Conservation (phyloP, 2,329 filamentous ascomycete genomes). For the Aspergillus alliaceus region DNA sequence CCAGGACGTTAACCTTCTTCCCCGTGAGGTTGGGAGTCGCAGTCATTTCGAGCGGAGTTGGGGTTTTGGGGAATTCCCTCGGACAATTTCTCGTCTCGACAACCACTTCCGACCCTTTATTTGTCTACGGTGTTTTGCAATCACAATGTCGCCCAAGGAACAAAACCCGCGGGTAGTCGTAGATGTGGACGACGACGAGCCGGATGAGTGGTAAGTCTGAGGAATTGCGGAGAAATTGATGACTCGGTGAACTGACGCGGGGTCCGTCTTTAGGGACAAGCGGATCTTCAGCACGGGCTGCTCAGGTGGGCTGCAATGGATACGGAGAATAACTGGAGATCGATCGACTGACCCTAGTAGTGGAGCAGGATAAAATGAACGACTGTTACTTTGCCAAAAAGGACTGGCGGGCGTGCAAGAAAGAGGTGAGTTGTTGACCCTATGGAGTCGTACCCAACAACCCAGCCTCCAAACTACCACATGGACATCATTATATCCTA, state of each 20-base stretch:
- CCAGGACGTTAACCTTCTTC: slow-evolving; percentile 79
- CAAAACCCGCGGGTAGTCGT: slow-evolving; percentile 41
- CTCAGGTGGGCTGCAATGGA: slow-evolving; percentile 59
- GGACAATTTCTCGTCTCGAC: neutral
- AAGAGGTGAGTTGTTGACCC: slow-evolving; percentile 58
- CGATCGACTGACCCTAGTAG: slow-evolving; percentile 47
- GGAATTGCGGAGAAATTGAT: slow-evolving; percentile 4
- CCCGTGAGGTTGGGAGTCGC: slow-evolving; percentile 54
- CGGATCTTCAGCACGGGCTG: slow-evolving; percentile 96
- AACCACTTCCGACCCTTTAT: neutral
- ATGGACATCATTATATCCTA: neutral
- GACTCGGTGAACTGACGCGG: neutral
- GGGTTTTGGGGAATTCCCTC: neutral
- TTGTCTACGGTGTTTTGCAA: neutral
- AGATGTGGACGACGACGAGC: slow-evolving; percentile 74
- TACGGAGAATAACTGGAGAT: neutral
- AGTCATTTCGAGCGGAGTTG: slow-evolving; percentile 29
- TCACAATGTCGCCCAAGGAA: slow-evolving; percentile 60
- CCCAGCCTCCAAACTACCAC: no score
- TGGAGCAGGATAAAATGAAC: slow-evolving; percentile 85
- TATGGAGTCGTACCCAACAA: neutral
- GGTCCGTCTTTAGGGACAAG: slow-evolving; percentile 71
- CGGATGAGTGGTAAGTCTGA: slow-evolving; percentile 88
- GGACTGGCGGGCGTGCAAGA: slow-evolving; percentile 86
- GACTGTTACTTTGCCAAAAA: slow-evolving; percentile 96